Percentiles rank a stretch among this genome's conserved stretches.
Conservation (phyloP, 176 grass and related monocot genomes). For the Bolboschoenus planiculmis region DNA sequence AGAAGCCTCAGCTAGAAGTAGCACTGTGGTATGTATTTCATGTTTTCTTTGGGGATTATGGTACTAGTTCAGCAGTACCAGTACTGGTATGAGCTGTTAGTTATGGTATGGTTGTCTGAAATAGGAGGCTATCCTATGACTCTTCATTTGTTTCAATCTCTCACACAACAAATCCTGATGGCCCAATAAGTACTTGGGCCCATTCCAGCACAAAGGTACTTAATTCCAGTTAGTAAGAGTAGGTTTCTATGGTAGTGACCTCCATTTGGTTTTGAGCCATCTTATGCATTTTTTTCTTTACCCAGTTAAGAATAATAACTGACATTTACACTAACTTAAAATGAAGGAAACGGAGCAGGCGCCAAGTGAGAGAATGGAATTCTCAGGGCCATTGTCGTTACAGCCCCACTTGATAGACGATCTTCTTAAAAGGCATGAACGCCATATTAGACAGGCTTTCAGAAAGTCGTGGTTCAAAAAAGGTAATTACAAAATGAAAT, state of each 20-base stretch:
- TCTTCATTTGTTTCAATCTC: neutral
- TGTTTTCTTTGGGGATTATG: neutral
- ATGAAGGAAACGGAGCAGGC: conserved; percentile 30
- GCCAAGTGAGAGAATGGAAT: conserved; percentile 70
- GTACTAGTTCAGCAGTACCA: neutral
- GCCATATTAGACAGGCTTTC: conserved; percentile 71
- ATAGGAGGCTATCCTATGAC: neutral
- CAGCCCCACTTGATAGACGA: conserved; percentile 86
- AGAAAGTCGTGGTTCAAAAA: conserved; percentile 71
- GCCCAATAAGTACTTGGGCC: neutral
- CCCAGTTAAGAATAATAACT: neutral
- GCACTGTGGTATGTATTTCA: conserved; percentile 42
- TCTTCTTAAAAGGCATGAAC: conserved; percentile 74
- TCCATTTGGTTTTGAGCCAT: neutral
- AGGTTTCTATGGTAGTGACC: neutral
- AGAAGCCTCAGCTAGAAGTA: conserved; percentile 39
- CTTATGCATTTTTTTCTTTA: neutral
- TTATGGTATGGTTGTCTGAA: neutral
- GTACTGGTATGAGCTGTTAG: neutral
- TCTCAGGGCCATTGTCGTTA: conserved; percentile 69
- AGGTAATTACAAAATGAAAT: conserved; percentile 38
- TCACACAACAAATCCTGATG: neutral
- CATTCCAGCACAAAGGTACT: neutral
- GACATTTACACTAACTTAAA: neutral
- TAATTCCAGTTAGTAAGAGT: neutral